Evolutionary conservation across 2,329 filamentous ascomycete species (phyloP), one percentile per base, ranked within the genome.

Genomic region (Clonostachys rhizophaga): DNA sequence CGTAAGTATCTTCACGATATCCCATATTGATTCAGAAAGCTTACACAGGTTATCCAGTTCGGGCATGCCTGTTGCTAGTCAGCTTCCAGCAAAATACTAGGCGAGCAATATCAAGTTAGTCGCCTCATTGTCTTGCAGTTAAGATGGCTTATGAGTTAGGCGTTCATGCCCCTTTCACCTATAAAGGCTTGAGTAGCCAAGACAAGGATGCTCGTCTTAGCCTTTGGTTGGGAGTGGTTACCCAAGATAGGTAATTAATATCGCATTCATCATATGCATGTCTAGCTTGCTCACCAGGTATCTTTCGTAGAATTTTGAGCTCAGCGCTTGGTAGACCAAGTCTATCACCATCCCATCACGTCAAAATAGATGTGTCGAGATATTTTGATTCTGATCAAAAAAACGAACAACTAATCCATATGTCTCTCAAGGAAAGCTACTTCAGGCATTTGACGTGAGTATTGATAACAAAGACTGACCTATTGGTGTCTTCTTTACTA

Each of bases 41-140:
- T 33, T n/a, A 47, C 9, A 43, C 17, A 9, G 2, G 24, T 8
- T 18, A 24, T 3, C 7, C 45, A 59, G 62, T 67, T 7, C 62
- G 65, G 48, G 52, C 58, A 2, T 45, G 66, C 18, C 54, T 66
- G 6, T 55, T 67, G 2, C 50, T 65, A 3, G 52, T 57, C 4
- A 62, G 53, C 35, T 66, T 60, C 35, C 59, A 65, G 34, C 63
- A 67, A 43, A 65, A 64, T 35, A 64, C 52, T 14, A 60, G 64
- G 42, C 54, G 61, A 4, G 59, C 62, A 8, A 60, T 62, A 47
- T 58, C 60, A 30, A 66, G 62, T 43, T 56, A 58, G 50, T 55
- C 61, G 5, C 57, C 57, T 2, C 61, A 65, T 41, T 57, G 58
- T 2, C 51, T 64, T 3, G 55, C 57, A 2, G 63, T 66, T 37